Evolutionary conservation across 192 early-diverging fungal genomes (phyloP), one percentile per base, ranked within the genome.

Genomic region (Coemansia sp.): DNA sequence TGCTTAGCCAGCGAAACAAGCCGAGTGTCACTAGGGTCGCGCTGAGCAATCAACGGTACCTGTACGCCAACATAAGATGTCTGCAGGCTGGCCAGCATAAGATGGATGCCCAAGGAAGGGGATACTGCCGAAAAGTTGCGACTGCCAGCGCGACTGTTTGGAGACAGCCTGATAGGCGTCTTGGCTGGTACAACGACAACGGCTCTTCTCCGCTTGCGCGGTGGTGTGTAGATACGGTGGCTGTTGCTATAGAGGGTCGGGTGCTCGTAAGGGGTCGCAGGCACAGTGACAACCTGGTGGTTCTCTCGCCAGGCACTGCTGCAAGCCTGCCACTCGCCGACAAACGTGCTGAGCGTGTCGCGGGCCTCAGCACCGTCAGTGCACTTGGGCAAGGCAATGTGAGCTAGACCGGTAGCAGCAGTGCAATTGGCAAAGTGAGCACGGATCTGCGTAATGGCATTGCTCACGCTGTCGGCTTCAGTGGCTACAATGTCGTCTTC

Each of bases 51-150:
- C 17, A 77, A 42, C 10, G 80, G 80, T 2, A 82, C 59, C 59
- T 82, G 80, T 2, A 82, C 57, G 46, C 80, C 80, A 7, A 74
- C 72, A 44, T 73, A 82, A 12, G 80, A 82, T 6, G 80, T 77
- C 29, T 74, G 80, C 21, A 82, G 63, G 10, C 53, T 61, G 0
- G 72, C 53, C 11, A 82, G 41, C 15, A 62, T 39, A 41, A 82
- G 31, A 44, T 82, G 72, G 15, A 82, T 59, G 9, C 80, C 80
- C 31, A 82, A 39, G 8, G 80, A 34, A 9, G 68, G 27, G 3
- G 73, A 45, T 6, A 74, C 58, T 9, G 25, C 21, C 38, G 70
- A 58, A 67, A 72, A 82, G 4, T 66, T 65, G 45, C 51, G 44
- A 53, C 72, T 68, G 12, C 69, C 80, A 1, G 19, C 25, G 11